phyloP scores from a whole-genome alignment of 2,329 filamentous ascomycete genomes.

The Pseudogymnoascus sp. region DNA sequence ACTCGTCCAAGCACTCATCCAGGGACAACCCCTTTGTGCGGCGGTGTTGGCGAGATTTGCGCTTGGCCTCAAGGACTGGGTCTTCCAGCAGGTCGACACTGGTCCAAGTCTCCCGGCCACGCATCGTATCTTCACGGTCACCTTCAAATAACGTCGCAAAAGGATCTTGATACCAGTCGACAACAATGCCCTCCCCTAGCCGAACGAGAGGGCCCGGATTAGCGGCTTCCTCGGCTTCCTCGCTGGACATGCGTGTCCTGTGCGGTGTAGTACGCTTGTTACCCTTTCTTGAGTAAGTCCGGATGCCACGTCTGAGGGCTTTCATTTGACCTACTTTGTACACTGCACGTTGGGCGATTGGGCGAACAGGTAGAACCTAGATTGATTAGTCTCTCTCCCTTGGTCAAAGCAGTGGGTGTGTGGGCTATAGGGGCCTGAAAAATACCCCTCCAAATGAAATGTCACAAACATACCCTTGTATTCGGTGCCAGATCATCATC shows the following conservation, averaged over 20 bases:
- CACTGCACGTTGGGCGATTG: conserved; percentile 20
- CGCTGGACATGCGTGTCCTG: conserved; percentile 5
- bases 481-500: conserved; percentile 30
- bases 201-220: conserved; percentile 60
- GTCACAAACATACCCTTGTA: conserved; percentile 20
- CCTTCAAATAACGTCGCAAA: conserved; percentile 60
- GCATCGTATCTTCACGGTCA: conserved; percentile 37
- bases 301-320: conserved; percentile 24
- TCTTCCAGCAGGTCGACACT: conserved; percentile 43
- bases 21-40: conserved; percentile 70
- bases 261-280: conserved; percentile 21
- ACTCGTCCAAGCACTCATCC: conserved; percentile 88
- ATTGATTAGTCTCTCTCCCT: neutral
- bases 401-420: neutral
- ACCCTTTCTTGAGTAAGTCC: conserved; percentile 33
- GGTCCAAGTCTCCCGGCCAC: conserved; percentile 52
- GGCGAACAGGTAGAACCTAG: conserved; percentile 28
- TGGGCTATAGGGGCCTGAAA: neutral
- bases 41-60: conserved; percentile 54
- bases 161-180: conserved; percentile 71
- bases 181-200: conserved; percentile 72
- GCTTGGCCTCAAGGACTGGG: conserved; percentile 54
- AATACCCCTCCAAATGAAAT: neutral
- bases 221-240: conserved; percentile 20
- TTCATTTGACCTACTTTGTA: conserved; percentile 27